A percentile compares a stretch with the other conserved stretches of the same genome.
Conservation (phyloP, 306 rosid species). For the Alnus glutinosa region DNA sequence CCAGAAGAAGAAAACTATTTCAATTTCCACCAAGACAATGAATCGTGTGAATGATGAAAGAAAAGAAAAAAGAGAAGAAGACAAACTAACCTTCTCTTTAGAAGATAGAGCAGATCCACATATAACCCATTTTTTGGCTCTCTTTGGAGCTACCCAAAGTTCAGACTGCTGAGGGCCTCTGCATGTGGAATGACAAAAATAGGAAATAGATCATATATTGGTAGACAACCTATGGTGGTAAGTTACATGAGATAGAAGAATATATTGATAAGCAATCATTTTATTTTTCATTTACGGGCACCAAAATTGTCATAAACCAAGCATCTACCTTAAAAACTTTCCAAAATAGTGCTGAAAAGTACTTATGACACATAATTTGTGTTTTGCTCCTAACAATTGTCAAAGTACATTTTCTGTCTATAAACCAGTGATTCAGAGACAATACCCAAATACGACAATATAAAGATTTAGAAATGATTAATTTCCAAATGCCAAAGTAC, state of each 20-base stretch:
- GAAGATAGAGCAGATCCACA: constrained; percentile 87
- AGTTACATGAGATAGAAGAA: not conserved
- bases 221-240: not conserved
- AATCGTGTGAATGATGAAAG: not conserved
- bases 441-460: too few relatives aligned
- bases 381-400: not conserved
- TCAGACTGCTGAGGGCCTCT: constrained; percentile 44
- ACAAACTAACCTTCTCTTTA: constrained; percentile 64
- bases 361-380: not conserved
- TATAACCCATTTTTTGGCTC: constrained; percentile 42
- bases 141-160: constrained; percentile 33
- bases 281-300: not conserved
- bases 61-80: too few relatives aligned
- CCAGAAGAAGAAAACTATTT: not conserved
- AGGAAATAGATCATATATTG: constrained; percentile 5
- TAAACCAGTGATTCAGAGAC: not conserved
- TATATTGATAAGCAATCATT: not conserved
- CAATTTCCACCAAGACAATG: not conserved
- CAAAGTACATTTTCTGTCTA: not conserved
- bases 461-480: too few relatives aligned
- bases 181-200: constrained; percentile 32
- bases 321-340: not conserved
- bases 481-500: too few relatives aligned
- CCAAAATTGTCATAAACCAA: not conserved
- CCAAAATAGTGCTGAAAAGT: not conserved